These are phyloP conservation scores for Delphinella strobiligena DNA, from an alignment of 2,329 filamentous ascomycete species.

Conservation along the genomic window DNA sequence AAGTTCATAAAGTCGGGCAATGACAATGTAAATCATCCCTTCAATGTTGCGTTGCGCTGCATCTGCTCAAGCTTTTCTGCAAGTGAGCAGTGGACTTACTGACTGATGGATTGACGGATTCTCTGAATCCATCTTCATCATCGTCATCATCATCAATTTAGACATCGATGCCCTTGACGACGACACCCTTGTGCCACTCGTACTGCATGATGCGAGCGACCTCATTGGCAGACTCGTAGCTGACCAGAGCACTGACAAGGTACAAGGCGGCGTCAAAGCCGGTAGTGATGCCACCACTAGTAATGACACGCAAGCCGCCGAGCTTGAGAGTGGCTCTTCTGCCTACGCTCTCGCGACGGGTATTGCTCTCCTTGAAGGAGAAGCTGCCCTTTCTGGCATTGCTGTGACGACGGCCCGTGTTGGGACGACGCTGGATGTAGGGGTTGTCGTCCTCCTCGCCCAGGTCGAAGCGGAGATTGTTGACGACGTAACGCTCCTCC, in stretches of 20 bases:
- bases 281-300: slow-evolving; percentile 64
- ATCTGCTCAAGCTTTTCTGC: too few relatives aligned
- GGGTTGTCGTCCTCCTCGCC: slow-evolving; percentile 70
- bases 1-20: too few relatives aligned
- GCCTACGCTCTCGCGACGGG: slow-evolving; percentile 66
- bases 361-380: slow-evolving; percentile 63
- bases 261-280: slow-evolving; percentile 78
- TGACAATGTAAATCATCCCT: too few relatives aligned
- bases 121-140: background rate
- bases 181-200: slow-evolving; percentile 74
- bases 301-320: slow-evolving; percentile 60
- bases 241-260: slow-evolving; percentile 71
- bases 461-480: slow-evolving; percentile 79
- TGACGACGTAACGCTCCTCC: slow-evolving; percentile 78
- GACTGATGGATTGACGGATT: background rate
- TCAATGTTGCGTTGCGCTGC: too few relatives aligned
- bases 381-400: slow-evolving; percentile 64
- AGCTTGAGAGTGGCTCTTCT: slow-evolving; percentile 66
- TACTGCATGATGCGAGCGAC: slow-evolving; percentile 67
- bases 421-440: slow-evolving; percentile 45
- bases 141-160: slow-evolving; percentile 33
- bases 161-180: slow-evolving; percentile 76
- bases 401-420: slow-evolving; percentile 28
- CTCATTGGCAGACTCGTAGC: slow-evolving; percentile 63
- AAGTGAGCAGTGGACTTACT: too few relatives aligned